Conservation (phyloP, 805 yeast species). For the Candida sithepensis region DNA sequence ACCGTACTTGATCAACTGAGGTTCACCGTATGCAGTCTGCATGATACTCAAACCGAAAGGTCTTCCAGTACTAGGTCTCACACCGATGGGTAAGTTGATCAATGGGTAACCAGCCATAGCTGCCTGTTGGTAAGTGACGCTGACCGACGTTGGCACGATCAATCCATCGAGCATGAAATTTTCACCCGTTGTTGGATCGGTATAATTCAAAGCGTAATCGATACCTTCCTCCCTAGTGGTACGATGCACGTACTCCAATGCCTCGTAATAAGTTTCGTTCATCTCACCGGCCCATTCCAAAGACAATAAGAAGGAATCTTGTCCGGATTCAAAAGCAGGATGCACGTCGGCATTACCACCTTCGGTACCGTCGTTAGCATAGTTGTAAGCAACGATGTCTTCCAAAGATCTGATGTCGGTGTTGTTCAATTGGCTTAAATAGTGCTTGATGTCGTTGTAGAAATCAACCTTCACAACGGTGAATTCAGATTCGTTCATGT, state of each 20-base stretch:
- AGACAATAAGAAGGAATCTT: constrained; percentile 27
- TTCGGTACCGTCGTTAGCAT: constrained; percentile 23
- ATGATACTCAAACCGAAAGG: constrained; percentile 29
- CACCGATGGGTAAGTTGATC: constrained; percentile 26
- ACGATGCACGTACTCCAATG: constrained; percentile 26
- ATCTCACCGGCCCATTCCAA: constrained; percentile 25
- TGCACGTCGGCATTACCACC: constrained; percentile 22
- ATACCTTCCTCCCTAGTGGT: constrained; percentile 31
- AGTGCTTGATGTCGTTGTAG: constrained; percentile 25
- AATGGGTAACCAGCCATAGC: constrained; percentile 31
- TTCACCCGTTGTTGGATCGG: constrained; percentile 24
- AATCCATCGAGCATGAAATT: constrained; percentile 25
- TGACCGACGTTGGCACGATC: constrained; percentile 20
- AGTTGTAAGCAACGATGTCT: constrained; percentile 27
- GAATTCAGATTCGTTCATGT: constrained; percentile 28
- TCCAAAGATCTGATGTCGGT: constrained; percentile 24
- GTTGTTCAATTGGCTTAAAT: constrained; percentile 23
- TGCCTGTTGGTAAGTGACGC: constrained; percentile 29
- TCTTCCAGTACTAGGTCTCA: constrained; percentile 18
- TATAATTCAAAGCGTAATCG: constrained; percentile 28
- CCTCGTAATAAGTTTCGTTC: constrained; percentile 29
- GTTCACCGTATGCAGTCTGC: constrained; percentile 29
- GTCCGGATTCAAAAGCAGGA: constrained; percentile 29
- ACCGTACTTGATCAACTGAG: constrained; percentile 26
- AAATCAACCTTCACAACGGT: constrained; percentile 30